Evolutionary conservation across 306 rosid species (phyloP), one percentile per base, ranked within the genome.

Genomic region (Calophaca sinica): DNA sequence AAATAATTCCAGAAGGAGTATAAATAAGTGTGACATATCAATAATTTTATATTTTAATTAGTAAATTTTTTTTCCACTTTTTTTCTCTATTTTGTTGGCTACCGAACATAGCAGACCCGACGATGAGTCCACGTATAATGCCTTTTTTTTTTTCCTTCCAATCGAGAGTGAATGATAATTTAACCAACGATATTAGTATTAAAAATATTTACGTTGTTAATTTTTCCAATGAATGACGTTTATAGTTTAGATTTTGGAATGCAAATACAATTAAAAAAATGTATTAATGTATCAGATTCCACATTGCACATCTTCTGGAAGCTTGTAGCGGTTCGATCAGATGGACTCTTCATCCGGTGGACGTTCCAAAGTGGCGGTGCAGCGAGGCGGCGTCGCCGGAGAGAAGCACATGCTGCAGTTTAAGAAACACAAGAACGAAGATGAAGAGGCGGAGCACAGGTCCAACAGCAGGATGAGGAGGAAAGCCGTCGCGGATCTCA

Each of bases 301-400:
- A 57, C 63, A 62, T 11, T 54, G 51, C 45, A 42, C 15, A 13
- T 48, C 55, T 3, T 41, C 15, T 11, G 45, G 14, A 20, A 38
- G 29, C 48, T 78, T 31, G 7, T 72, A 58, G 10, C 53, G n/a
- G 57, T 42, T 38, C 15, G 31, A 70, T 78, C 69, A 54, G 51
- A 81, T 82, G 82, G 75, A 71, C 11, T 7, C 65, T 8, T 29
- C 70, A 10, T 29, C 76, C 35, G 81, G 61, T 59, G 41, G 65
- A 70, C 61, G 89, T 79, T 14, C 77, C 69, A 2, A 81, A 63
- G 12, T 50, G 93, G 83, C 74, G 78, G 36, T 72, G 81, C 84
- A 11, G 38, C 49, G 67, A 68, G 28, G 38, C 7, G 38, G 68
- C 58, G 20, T 51, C 33, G 72, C 35, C 13, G 45, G 90, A 84